Evolutionary conservation across 1,284 basidiomycete genomes (phyloP).

Genomic region (Cryptococcus sp.): DNA sequence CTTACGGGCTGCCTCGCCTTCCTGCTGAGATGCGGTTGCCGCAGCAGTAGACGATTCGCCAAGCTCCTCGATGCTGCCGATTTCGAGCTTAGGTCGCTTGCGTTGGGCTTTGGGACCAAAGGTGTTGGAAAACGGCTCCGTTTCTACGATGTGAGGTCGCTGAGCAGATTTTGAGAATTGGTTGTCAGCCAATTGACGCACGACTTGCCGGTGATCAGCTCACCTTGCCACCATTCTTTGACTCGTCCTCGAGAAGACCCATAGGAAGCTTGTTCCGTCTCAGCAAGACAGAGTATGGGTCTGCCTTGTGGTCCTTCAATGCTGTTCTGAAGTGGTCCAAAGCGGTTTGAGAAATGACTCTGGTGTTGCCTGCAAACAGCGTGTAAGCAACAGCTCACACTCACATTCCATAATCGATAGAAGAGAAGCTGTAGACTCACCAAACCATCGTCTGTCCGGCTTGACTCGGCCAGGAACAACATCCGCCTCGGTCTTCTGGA

Average conservation of each 20-base stretch:
- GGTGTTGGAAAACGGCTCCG: constrained; percentile 86
- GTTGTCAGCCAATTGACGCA: too few species aligned
- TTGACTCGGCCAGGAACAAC: constrained; percentile 83
- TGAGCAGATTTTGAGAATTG: constrained; percentile 43
- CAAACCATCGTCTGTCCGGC: constrained; percentile 93
- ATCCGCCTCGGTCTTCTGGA: constrained; percentile 88
- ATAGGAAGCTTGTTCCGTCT: constrained; percentile 92
- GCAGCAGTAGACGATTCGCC: constrained; percentile 63
- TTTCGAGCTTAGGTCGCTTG: constrained; percentile 80
- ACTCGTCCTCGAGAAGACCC: constrained; percentile 84
- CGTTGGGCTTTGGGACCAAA: constrained; percentile 93
- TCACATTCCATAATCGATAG: too few species aligned
- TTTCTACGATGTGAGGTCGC: constrained; percentile 88
- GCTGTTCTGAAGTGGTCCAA: constrained; percentile 92
- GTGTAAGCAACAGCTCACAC: too few species aligned
- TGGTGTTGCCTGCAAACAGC: constrained; percentile 74
- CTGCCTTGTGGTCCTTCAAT: constrained; percentile 75
- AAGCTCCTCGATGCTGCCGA: constrained; percentile 84
- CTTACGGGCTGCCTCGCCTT: constrained; percentile 14
- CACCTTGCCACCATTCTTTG: constrained; percentile 79
- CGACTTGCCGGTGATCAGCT: constrained; percentile 18
- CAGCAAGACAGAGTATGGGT: constrained; percentile 90
- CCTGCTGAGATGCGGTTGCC: constrained; percentile 16
- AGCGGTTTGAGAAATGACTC: constrained; percentile 95
- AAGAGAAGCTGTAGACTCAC: constrained; percentile 58